phyloP scores from a whole-genome alignment of 371 early-diverging fungal genomes.

The Coemansia sp. region DNA sequence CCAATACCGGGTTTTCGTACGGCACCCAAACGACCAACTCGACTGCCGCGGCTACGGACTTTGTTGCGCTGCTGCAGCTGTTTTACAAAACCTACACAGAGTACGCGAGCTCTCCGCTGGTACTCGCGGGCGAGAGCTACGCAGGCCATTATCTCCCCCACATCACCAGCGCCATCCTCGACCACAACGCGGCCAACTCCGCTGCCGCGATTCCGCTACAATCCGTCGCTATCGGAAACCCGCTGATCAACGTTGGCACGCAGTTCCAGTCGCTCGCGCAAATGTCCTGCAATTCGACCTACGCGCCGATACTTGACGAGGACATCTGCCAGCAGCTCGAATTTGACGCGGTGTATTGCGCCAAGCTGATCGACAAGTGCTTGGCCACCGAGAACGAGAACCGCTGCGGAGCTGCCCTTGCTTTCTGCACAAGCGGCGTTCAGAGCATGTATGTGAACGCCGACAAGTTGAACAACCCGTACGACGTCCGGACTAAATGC shows the following conservation, averaged over 20 bases:
- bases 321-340: slow-evolving; percentile 67
- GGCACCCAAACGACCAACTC: slow-evolving; percentile 55
- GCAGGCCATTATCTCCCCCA: slow-evolving; percentile 76
- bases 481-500: slow-evolving; percentile 74
- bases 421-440: too few relatives aligned
- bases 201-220: slow-evolving; percentile 59
- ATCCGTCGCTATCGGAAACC: slow-evolving; percentile 83
- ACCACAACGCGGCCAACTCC: slow-evolving; percentile 48
- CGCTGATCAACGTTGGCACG: slow-evolving; percentile 76
- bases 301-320: slow-evolving; percentile 66
- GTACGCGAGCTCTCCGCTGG: slow-evolving; percentile 53
- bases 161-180: slow-evolving; percentile 62
- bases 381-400: slow-evolving; percentile 64
- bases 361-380: slow-evolving; percentile 68
- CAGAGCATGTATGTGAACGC: slow-evolving; percentile 56
- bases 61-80: slow-evolving; percentile 63
- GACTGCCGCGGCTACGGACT: slow-evolving; percentile 58
- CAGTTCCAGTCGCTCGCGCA: slow-evolving; percentile 82
- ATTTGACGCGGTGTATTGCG: slow-evolving; percentile 65
- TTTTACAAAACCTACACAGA: slow-evolving; percentile 64
- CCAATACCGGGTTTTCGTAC: slow-evolving; percentile 77
- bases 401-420: neutral
- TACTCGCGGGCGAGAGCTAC: slow-evolving; percentile 60
- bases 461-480: slow-evolving; percentile 64
- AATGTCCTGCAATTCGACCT: slow-evolving; percentile 74